These are phyloP conservation scores for Heliocybe sulcata DNA, from an alignment of 1,284 basidiomycete species.

Conservation along the genomic window DNA sequence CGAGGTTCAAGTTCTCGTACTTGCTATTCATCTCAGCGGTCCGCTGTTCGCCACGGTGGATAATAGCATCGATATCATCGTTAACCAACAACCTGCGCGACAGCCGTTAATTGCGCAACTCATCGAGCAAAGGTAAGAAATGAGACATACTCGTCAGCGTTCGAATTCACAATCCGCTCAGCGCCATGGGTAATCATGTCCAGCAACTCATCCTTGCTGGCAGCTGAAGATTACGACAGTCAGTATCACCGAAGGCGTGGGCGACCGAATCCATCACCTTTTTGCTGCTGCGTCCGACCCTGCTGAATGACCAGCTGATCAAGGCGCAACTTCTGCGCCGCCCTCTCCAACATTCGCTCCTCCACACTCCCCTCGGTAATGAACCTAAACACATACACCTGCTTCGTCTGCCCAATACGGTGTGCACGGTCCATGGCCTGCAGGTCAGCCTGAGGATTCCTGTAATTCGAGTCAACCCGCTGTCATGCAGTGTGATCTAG, in stretches of 20 bases:
- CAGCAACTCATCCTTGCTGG: conserved; percentile 93
- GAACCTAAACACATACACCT: conserved; percentile 97
- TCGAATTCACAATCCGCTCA: conserved; percentile 89
- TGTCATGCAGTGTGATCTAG: conserved; percentile 5
- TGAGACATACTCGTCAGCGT: conserved; percentile 46
- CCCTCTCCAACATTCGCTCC: conserved; percentile 94
- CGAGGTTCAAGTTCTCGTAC: conserved; percentile 89
- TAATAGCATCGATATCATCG: conserved; percentile 94
- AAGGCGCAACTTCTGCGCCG: conserved; percentile 92
- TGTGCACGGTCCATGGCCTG: conserved; percentile 99
- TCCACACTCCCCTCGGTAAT: conserved; percentile 97
- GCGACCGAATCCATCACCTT: conserved; percentile 34
- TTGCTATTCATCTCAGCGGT: conserved; percentile 88
- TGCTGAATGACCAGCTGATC: conserved; percentile 99
- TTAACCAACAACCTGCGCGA: conserved; percentile 66
- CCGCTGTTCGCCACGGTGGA: conserved; percentile 85
- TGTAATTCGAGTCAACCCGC: conserved; percentile 18
- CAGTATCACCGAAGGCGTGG: background rate
- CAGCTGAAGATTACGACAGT: conserved; percentile 38
- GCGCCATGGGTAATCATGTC: conserved; percentile 99
- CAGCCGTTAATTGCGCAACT: background rate
- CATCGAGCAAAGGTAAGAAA: background rate
- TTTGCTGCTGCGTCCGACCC: conserved; percentile 69
- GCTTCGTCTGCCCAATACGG: conserved; percentile 97
- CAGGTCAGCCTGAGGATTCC: conserved; percentile 97